phyloP scores from a whole-genome alignment of 1,139 yeast species.

The Nakaseomyces delphensis region DNA sequence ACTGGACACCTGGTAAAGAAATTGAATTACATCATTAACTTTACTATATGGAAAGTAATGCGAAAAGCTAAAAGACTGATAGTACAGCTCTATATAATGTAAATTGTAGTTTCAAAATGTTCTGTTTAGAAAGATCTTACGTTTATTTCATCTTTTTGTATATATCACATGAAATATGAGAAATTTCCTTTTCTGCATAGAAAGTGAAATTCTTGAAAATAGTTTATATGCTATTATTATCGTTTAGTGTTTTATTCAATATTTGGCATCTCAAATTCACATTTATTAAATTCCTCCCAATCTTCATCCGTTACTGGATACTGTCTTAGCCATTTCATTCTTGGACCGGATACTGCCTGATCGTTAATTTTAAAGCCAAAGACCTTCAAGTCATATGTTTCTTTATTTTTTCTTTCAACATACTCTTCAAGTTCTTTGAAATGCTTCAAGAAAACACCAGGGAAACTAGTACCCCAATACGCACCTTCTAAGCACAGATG shows the following conservation, averaged over 20 bases:
- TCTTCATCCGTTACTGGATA: conserved; percentile 56
- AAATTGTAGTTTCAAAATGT: too few species aligned
- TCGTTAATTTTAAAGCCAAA: conserved; percentile 85
- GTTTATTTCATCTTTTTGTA: too few species aligned
- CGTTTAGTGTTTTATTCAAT: conserved; percentile 5
- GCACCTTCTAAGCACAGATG: conserved; percentile 91
- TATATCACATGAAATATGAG: not conserved
- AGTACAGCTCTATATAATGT: too few species aligned
- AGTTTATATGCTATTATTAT: not conserved
- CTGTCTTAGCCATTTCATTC: conserved; percentile 91
- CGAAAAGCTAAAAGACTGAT: too few species aligned
- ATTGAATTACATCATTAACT: conserved; percentile 54
- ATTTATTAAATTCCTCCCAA: conserved; percentile 48
- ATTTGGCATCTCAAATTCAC: conserved; percentile 51
- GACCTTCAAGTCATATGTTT: conserved; percentile 56
- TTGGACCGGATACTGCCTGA: conserved; percentile 68
- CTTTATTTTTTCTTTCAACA: conserved; percentile 44
- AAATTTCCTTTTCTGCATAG: not conserved
- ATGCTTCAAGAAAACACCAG: conserved; percentile 83
- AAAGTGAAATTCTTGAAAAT: not conserved
- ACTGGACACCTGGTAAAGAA: conserved; percentile 69
- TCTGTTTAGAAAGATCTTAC: too few species aligned
- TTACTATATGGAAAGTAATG: too few species aligned
- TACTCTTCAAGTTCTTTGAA: conserved; percentile 69
- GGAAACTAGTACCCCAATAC: conserved; percentile 91